Conservation (phyloP, 257 asterid species). For the Scutellaria minor region DNA sequence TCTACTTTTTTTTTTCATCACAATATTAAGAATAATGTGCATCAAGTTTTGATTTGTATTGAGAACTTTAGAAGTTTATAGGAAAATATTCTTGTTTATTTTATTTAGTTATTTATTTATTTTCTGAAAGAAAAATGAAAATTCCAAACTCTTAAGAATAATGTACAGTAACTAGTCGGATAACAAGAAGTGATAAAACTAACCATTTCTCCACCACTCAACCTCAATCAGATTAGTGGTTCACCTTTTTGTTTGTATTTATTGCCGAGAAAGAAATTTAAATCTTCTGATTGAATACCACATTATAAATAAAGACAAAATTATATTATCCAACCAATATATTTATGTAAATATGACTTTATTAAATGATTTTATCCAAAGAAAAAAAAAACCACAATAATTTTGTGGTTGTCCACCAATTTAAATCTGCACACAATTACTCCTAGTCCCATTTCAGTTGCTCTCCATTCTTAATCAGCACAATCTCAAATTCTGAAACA, state of each 20-base stretch:
- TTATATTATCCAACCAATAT: conserved; percentile 51
- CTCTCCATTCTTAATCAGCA: not conserved
- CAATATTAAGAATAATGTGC: too few species aligned
- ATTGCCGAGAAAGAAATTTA: not conserved
- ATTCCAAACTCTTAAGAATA: not conserved
- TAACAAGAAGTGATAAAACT: not conserved
- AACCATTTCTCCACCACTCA: conserved; percentile 1
- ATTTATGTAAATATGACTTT: not conserved
- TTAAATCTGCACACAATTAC: conserved; percentile 27
- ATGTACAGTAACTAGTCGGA: not conserved
- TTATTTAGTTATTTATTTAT: too few species aligned
- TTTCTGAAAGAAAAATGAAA: not conserved
- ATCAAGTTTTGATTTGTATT: too few species aligned
- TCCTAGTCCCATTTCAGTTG: not conserved
- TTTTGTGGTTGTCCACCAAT: conserved; percentile 47
- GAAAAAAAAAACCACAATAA: conserved; percentile 12
- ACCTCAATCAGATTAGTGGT: not conserved
- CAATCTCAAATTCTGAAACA: not conserved
- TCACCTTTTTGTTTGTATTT: not conserved
- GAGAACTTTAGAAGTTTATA: too few species aligned
- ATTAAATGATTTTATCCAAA: conserved; percentile 42
- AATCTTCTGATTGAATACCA: not conserved
- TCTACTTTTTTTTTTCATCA: too few species aligned
- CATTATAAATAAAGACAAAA: conserved; percentile 35
- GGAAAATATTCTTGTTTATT: too few species aligned